phyloP scores from a whole-genome alignment of 176 grass and related monocot species.

The Tuctoria greenei region DNA sequence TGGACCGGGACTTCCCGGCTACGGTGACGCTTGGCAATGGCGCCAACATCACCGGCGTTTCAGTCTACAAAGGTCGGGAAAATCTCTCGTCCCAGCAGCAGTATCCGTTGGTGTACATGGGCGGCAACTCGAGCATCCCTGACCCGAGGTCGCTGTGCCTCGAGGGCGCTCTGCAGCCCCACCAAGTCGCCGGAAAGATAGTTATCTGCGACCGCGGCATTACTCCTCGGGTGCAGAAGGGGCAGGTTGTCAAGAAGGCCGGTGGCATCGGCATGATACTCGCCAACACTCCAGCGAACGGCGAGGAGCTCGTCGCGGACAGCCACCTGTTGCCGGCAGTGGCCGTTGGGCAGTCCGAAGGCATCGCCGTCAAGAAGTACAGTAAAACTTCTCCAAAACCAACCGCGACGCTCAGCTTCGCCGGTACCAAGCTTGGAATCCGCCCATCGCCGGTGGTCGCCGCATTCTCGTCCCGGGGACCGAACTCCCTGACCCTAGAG shows the following conservation, averaged over 20 bases:
- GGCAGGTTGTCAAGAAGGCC: slow-evolving; percentile 85
- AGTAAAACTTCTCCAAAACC: slow-evolving; percentile 45
- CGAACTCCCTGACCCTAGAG: slow-evolving; percentile 84
- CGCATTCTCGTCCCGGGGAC: slow-evolving; percentile 87
- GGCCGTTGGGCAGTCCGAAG: slow-evolving; percentile 64
- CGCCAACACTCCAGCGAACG: slow-evolving; percentile 68
- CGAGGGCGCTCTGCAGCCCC: slow-evolving; percentile 66
- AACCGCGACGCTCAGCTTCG: slow-evolving; percentile 72
- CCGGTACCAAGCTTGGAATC: slow-evolving; percentile 83
- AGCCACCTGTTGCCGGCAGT: slow-evolving; percentile 92
- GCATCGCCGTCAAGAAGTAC: slow-evolving; percentile 61
- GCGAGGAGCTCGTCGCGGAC: slow-evolving; percentile 93
- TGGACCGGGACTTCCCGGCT: slow-evolving; percentile 91
- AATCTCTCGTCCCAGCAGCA: slow-evolving; percentile 45
- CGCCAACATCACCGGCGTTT: slow-evolving; percentile 74
- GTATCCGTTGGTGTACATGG: slow-evolving; percentile 78
- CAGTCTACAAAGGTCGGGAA: slow-evolving; percentile 65
- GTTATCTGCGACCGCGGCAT: slow-evolving; percentile 93
- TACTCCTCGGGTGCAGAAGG: slow-evolving; percentile 92
- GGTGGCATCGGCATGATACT: slow-evolving; percentile 89
- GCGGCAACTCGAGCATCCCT: slow-evolving; percentile 58
- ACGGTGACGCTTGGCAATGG: slow-evolving; percentile 68
- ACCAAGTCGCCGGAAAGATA: slow-evolving; percentile 68
- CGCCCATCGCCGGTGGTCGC: slow-evolving; percentile 89
- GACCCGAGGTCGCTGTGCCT: slow-evolving; percentile 86